Conservation (phyloP, 352 stramenopile species). For the Phytophthora palmivora region DNA sequence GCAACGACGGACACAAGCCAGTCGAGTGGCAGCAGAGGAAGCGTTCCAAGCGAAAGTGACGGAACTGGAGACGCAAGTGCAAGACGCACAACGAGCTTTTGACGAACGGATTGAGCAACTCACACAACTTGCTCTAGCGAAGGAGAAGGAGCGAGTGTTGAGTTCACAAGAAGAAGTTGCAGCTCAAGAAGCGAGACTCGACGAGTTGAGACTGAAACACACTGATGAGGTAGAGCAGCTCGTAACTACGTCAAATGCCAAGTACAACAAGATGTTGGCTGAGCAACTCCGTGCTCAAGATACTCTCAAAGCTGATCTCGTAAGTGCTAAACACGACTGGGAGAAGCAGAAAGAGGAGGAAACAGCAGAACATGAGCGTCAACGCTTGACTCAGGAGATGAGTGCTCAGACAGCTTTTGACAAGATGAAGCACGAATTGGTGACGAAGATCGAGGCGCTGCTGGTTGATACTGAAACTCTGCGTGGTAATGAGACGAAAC, state of each 20-base stretch:
- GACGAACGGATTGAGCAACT: slow-evolving; percentile 52
- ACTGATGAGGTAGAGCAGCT: slow-evolving; percentile 68
- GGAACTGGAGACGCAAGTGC: slow-evolving; percentile 53
- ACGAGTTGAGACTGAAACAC: slow-evolving; percentile 48
- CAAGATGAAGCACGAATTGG: slow-evolving; percentile 57
- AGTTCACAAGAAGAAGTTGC: slow-evolving; percentile 23
- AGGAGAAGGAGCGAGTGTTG: slow-evolving; percentile 35
- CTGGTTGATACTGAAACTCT: slow-evolving; percentile 57
- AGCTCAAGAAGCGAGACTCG: slow-evolving; percentile 34
- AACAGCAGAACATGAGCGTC: slow-evolving; percentile 27
- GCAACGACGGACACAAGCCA: slow-evolving; percentile 42
- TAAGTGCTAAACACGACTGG: slow-evolving; percentile 26
- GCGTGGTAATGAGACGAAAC: slow-evolving; percentile 48
- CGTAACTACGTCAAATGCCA: slow-evolving; percentile 70
- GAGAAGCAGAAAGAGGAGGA: slow-evolving; percentile 30
- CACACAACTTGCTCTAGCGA: slow-evolving; percentile 11
- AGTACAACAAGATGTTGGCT: slow-evolving; percentile 79
- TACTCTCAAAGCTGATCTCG: slow-evolving; percentile 41
- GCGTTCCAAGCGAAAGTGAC: slow-evolving; percentile 56
- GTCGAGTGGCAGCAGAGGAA: slow-evolving; percentile 25
- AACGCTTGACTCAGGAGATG: slow-evolving; percentile 21
- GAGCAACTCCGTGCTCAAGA: slow-evolving; percentile 76
- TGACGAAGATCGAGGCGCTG: slow-evolving; percentile 72
- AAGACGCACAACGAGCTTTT: slow-evolving; percentile 45
- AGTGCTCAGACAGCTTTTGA: slow-evolving; percentile 41